Conservation (phyloP, 2,329 filamentous ascomycete species). For the Xylaria hypoxylon region DNA sequence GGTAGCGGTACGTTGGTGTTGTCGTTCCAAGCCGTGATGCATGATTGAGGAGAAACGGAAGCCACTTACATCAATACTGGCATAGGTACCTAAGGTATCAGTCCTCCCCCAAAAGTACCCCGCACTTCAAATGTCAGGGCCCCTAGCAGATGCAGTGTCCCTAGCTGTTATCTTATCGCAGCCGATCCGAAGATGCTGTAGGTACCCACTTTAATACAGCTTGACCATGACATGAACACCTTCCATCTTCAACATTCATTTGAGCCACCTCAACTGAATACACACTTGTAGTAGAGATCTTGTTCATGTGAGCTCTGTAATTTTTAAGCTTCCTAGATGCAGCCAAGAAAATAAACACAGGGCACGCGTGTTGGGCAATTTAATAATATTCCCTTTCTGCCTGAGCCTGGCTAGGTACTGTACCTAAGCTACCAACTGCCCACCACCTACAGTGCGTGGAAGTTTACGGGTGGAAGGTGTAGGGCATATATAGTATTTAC, state of each 20-base stretch:
- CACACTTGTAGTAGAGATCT: not conserved
- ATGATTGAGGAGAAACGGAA: not conserved
- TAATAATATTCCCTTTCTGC: not conserved
- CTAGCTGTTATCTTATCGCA: slow-evolving; percentile 26
- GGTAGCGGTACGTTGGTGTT: not conserved
- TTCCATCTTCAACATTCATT: no score
- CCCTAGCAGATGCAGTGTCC: slow-evolving; percentile 2
- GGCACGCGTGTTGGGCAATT: not conserved
- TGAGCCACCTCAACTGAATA: no score
- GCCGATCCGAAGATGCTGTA: not conserved
- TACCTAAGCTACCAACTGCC: no score
- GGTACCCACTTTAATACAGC: no score
- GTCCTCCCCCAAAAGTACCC: slow-evolving; percentile 23
- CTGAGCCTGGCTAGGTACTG: not conserved
- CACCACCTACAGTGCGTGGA: no score
- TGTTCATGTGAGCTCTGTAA: not conserved
- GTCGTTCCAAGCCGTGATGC: not conserved
- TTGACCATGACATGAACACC: no score
- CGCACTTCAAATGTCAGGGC: slow-evolving; percentile 15
- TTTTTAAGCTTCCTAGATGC: not conserved
- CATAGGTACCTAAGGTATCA: not conserved
- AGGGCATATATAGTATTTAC: no score
- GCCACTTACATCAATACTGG: not conserved
- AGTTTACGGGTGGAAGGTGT: no score
- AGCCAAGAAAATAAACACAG: no score